A percentile compares a stretch with the other conserved stretches of the same genome.
Evolutionary conservation across 2,329 filamentous ascomycete species (phyloP).

Genomic region (Alternaria solani): DNA sequence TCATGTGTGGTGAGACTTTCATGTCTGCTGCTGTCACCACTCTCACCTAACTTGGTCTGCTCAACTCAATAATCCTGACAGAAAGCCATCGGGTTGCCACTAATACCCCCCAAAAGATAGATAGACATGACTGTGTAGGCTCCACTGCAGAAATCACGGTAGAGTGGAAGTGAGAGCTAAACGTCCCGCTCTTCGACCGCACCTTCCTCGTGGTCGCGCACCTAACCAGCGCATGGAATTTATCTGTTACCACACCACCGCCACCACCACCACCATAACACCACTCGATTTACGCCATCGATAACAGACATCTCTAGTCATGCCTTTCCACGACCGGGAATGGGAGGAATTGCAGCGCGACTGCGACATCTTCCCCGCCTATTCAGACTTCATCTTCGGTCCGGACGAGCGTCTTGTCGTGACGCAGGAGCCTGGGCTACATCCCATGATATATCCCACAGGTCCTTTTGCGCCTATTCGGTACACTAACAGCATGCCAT

Average conservation of each 20-base stretch:
- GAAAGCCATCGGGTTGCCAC: neutral
- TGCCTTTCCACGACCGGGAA: conserved; percentile 27
- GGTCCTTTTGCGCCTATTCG: neutral
- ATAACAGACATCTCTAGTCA: conserved; percentile 3
- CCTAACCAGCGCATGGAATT: neutral
- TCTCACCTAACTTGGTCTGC: neutral
- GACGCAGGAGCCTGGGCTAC: conserved; percentile 25
- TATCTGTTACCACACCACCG: neutral
- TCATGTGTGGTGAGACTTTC: neutral
- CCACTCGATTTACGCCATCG: neutral
- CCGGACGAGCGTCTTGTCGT: conserved; percentile 20
- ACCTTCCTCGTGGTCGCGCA: neutral
- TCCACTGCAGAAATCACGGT: neutral
- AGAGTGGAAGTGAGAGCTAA: neutral
- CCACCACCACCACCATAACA: neutral
- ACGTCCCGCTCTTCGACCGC: conserved; percentile 2
- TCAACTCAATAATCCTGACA: neutral
- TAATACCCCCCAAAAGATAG: neutral
- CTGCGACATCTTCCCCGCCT: conserved; percentile 31
- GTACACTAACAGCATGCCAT: conserved; percentile 17
- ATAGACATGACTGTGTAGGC: neutral
- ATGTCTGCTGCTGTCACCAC: neutral
- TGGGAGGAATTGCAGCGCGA: conserved; percentile 33
- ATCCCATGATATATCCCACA: conserved; percentile 21
- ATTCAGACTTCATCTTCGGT: conserved; percentile 31